Conservation (phyloP, 2,329 filamentous ascomycete genomes). For the Aspergillus luchuensis region DNA sequence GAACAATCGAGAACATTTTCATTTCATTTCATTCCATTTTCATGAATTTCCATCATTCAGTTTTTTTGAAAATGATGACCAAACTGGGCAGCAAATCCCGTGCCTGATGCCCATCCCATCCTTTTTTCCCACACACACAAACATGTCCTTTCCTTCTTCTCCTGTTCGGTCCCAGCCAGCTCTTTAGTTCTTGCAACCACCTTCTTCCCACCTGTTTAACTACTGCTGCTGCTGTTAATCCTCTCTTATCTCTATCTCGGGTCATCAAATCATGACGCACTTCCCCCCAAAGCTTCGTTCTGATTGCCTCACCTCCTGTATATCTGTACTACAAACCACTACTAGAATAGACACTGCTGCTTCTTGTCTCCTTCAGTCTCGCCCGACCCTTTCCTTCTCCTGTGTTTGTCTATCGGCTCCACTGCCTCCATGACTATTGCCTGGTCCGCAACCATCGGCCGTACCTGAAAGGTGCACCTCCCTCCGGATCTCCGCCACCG, state of each 20-base stretch:
- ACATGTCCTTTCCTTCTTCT: conserved; percentile 8
- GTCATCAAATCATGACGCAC: conserved; percentile 39
- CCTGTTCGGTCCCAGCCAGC: conserved; percentile 4
- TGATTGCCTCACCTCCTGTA: conserved; percentile 25
- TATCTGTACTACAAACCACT: conserved; percentile 21
- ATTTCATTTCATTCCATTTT: neutral
- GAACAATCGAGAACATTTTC: conserved; percentile 3
- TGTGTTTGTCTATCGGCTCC: conserved; percentile 1
- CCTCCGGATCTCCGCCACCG: conserved; percentile 1
- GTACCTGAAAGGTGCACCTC: conserved; percentile 7
- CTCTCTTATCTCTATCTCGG: conserved; percentile 14
- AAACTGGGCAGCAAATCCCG: conserved; percentile 20
- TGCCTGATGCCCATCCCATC: conserved; percentile 20
- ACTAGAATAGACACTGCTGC: conserved; percentile 7
- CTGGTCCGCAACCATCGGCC: conserved; percentile 4
- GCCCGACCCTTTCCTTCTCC: neutral
- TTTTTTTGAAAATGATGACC: neutral
- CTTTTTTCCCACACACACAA: conserved; percentile 4
- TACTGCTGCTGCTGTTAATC: conserved; percentile 5
- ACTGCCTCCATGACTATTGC: conserved; percentile 9
- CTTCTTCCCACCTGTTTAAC: neutral
- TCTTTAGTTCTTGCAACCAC: conserved; percentile 5
- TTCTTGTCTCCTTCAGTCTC: conserved; percentile 6
- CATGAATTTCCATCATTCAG: neutral
- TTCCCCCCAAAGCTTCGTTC: conserved; percentile 29